These are phyloP conservation scores for Calonectria leucothoes DNA, from an alignment of 2,329 filamentous ascomycete species.

Conservation along the genomic window DNA sequence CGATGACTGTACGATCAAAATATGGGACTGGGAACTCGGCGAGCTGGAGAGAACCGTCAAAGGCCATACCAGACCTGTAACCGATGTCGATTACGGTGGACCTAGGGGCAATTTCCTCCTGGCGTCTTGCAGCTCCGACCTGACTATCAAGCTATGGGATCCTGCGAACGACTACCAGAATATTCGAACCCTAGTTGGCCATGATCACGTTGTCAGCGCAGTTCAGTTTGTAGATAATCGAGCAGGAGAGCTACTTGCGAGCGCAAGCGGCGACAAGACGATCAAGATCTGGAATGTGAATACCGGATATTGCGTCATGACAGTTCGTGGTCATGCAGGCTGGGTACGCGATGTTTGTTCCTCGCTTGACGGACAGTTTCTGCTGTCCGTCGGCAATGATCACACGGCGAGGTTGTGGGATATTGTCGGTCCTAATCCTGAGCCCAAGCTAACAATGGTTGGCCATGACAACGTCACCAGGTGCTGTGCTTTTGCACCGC, in stretches of 20 bases:
- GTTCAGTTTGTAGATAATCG: conserved; percentile 85
- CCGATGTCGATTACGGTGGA: conserved; percentile 91
- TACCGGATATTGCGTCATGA: conserved; percentile 91
- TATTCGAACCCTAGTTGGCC: conserved; percentile 88
- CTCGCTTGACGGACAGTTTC: conserved; percentile 83
- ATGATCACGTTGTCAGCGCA: conserved; percentile 91
- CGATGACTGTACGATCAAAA: conserved; percentile 93
- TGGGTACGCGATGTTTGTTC: conserved; percentile 93
- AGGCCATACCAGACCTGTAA: conserved; percentile 87
- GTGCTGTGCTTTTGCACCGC: conserved; percentile 88
- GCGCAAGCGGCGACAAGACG: conserved; percentile 86
- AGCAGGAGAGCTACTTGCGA: conserved; percentile 84
- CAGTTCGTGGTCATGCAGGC: conserved; percentile 84
- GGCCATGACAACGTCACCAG: conserved; percentile 90
- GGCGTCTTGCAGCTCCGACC: conserved; percentile 82
- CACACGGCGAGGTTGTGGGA: conserved; percentile 89
- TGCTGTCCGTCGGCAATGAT: conserved; percentile 86
- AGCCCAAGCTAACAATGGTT: conserved; percentile 82
- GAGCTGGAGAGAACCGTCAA: conserved; percentile 91
- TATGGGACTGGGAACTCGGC: conserved; percentile 97
- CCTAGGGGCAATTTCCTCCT: conserved; percentile 69
- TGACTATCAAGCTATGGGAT: conserved; percentile 96
- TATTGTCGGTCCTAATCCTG: conserved; percentile 70
- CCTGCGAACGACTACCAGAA: conserved; percentile 94
- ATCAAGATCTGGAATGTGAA: conserved; percentile 93